These are phyloP conservation scores for Colletotrichum spinosum DNA, from an alignment of 2,329 filamentous ascomycete genomes.

Conservation along the genomic window DNA sequence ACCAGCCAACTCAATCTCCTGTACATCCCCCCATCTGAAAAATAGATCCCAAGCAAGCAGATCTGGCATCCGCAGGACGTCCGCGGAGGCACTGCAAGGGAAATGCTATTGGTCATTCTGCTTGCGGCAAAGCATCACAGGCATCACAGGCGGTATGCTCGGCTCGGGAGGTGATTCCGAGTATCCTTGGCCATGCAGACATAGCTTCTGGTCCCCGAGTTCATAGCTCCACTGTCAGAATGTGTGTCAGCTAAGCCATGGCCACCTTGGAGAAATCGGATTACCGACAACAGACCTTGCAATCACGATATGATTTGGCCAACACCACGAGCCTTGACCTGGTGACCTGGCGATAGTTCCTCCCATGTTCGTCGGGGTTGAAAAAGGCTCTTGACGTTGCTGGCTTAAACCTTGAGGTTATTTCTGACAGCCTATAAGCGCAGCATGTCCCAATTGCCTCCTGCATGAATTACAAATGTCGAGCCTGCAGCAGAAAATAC, in stretches of 20 bases:
- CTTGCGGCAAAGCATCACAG: neutral
- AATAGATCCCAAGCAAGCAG: too few species aligned
- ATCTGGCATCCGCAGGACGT: neutral
- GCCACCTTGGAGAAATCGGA: neutral
- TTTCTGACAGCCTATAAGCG: conserved; percentile 17
- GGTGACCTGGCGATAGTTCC: conserved; percentile 1
- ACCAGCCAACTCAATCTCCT: conserved; percentile 5
- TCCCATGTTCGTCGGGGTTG: conserved; percentile 1
- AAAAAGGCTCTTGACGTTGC: conserved; percentile 9
- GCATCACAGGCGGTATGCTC: neutral
- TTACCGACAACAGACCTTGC: neutral
- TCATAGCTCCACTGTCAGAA: neutral
- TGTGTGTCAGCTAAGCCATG: neutral
- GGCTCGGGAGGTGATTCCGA: neutral
- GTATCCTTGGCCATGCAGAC: neutral
- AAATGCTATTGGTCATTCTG: too few species aligned
- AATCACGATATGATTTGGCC: conserved; percentile 1
- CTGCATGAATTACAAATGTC: conserved; percentile 25
- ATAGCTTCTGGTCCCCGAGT: neutral
- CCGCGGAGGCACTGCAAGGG: conserved; percentile 3
- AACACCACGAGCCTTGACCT: neutral
- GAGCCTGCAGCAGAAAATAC: neutral
- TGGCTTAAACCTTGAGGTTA: conserved; percentile 27
- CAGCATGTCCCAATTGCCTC: conserved; percentile 5
- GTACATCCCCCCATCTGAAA: conserved; percentile 1